Evolutionary conservation across 2,329 filamentous ascomycete species (phyloP).

Genomic region (Penicillium frequentans): DNA sequence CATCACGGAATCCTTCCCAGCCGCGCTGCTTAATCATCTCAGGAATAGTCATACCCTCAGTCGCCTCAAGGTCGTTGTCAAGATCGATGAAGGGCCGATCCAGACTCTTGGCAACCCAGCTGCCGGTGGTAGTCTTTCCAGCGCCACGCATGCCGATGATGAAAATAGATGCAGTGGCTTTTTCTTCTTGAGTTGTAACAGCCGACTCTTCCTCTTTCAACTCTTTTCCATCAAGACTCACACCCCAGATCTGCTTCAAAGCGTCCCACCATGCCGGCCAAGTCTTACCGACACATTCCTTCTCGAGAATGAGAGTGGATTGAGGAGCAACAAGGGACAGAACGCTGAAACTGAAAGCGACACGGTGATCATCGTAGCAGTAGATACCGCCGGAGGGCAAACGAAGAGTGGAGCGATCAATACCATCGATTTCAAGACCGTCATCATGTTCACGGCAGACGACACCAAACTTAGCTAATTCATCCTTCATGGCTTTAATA

Average conservation of each 20-base stretch:
- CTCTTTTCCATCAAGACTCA: constrained; percentile 74
- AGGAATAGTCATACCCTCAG: constrained; percentile 74
- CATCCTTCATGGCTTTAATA: constrained; percentile 91
- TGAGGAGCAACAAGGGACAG: constrained; percentile 70
- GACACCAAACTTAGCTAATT: constrained; percentile 92
- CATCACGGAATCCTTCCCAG: constrained; percentile 84
- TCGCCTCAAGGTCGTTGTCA: constrained; percentile 79
- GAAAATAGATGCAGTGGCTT: constrained; percentile 69
- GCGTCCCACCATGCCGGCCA: constrained; percentile 99
- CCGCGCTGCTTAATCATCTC: constrained; percentile 76
- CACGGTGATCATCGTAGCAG: constrained; percentile 96
- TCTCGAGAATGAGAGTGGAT: constrained; percentile 77
- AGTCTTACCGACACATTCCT: constrained; percentile 93
- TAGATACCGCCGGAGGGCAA: constrained; percentile 69
- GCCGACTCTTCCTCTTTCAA: constrained; percentile 39
- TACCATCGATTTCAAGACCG: constrained; percentile 71
- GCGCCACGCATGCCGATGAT: constrained; percentile 97
- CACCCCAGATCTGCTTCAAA: constrained; percentile 74
- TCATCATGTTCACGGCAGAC: constrained; percentile 85
- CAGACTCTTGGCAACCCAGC: constrained; percentile 76
- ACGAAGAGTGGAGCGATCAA: constrained; percentile 51
- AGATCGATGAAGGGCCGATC: constrained; percentile 80
- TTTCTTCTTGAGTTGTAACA: constrained; percentile 39
- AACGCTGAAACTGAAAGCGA: constrained; percentile 98
- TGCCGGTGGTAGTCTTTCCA: constrained; percentile 90